Percentiles rank a stretch among this genome's conserved stretches.
Conservation (phyloP, 2,329 filamentous ascomycete species). For the Arthrobotrys megalospora region DNA sequence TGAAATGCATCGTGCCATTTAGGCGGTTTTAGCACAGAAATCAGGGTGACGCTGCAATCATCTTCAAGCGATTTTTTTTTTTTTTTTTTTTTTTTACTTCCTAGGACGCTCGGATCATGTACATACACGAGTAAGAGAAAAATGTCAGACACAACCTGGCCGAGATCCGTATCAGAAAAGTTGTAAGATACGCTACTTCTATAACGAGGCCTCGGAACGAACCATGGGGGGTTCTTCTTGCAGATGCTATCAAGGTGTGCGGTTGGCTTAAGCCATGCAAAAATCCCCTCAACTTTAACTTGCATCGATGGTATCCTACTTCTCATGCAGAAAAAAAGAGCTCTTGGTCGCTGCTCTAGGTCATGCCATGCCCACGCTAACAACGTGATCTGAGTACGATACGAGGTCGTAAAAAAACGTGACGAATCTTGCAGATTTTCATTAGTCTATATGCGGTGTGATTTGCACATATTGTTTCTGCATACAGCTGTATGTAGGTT, state of each 20-base stretch:
- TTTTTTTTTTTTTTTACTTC: too few relatives aligned
- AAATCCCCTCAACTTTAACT: slow-evolving; percentile 13
- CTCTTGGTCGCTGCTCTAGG: slow-evolving; percentile 4
- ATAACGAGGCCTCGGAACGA: slow-evolving; percentile 16
- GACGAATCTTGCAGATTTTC: slow-evolving; percentile 57
- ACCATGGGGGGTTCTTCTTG: background rate
- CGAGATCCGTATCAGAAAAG: slow-evolving; percentile 25
- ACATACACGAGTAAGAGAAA: background rate
- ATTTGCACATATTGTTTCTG: slow-evolving; percentile 22
- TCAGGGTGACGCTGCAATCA: background rate
- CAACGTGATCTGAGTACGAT: slow-evolving; percentile 57
- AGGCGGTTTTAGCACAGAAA: slow-evolving; percentile 26
- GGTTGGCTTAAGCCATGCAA: background rate
- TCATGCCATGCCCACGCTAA: slow-evolving; percentile 53
- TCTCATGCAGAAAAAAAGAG: slow-evolving; percentile 14
- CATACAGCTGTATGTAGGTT: background rate
- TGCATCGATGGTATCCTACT: slow-evolving; percentile 13
- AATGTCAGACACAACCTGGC: background rate
- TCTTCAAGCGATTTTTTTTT: slow-evolving; percentile 1
- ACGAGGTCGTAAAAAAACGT: slow-evolving; percentile 48
- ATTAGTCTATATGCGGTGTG: slow-evolving; percentile 23
- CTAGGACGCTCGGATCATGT: slow-evolving; percentile 5
- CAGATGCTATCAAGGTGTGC: slow-evolving; percentile 1
- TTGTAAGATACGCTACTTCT: background rate
- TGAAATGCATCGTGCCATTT: slow-evolving; percentile 26